Evolutionary conservation across 78 protist species (phyloP), one percentile per base, ranked within the genome.

Genomic region (Dictyostelium purpureum): DNA sequence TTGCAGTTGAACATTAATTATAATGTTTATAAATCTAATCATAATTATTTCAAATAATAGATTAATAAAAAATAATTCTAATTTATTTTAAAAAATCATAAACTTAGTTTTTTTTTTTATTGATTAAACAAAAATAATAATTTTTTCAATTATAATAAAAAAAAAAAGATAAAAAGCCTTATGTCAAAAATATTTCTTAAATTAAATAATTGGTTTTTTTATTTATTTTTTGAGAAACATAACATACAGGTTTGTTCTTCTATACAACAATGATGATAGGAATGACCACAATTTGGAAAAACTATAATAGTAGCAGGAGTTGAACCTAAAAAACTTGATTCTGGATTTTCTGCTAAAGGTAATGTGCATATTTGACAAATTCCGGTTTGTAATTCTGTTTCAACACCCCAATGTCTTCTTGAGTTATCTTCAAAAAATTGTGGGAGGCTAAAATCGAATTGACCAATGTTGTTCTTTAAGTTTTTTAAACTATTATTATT

Each of bases 361-460:
- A 85, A 35, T 12, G 92, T 85, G 24, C 92, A 85, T 14, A 85
- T 73, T 37, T 71, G 92, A 85, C 92, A 85, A 3, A 24, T 24
- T 35, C 92, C 92, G 61, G 49, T 73, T 3, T 57, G 69, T 12
- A 85, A 33, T 26, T 85, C 92, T 0, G 92, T 85, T 59, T 85
- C 92, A 21, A 77, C 66, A 42, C 92, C 92, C 92, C 92, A 85
- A 59, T 85, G 92, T 77, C 78, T 71, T n/a, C 92, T 57, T 33
- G 82, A 70, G 33, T 75, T 75, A 59, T 85, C 92, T 47, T 85
- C 92, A 59, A 85, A 85, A 37, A 85, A 85, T 35, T 75, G 80
- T 43, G 92, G 92, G 5, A 77, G 71, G 26, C 33, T 63, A 63
- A 63, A 63, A 63, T 63, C 71, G 38, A 63, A 33, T 38, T 28